These are phyloP conservation scores for Nitzschia sp. DNA, from an alignment of 108 stramenopile species.

Conservation along the genomic window DNA sequence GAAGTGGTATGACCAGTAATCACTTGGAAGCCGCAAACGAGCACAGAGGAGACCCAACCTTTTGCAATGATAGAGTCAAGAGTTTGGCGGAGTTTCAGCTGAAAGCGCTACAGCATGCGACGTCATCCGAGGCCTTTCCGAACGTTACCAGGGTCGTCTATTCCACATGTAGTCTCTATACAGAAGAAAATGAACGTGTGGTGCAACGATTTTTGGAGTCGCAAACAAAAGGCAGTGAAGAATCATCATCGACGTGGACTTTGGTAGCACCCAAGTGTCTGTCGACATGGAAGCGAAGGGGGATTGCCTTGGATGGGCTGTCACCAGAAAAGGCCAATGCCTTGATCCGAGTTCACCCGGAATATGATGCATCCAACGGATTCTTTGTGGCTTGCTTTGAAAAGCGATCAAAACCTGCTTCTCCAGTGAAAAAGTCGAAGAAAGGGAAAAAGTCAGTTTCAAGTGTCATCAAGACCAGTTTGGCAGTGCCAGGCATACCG, in stretches of 20 bases:
- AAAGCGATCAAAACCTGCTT: slow-evolving; percentile 12
- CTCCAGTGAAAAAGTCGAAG: slow-evolving; percentile 3
- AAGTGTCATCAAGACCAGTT: no score
- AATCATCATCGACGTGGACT: no score
- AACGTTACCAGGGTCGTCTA: slow-evolving; percentile 92
- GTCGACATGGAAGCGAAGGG: slow-evolving; percentile 84
- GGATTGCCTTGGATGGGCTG: slow-evolving; percentile 69
- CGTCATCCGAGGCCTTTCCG: slow-evolving; percentile 80
- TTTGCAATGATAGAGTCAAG: slow-evolving; percentile 52
- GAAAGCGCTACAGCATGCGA: slow-evolving; percentile 85
- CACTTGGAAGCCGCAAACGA: slow-evolving; percentile 24
- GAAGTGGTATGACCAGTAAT: slow-evolving; percentile 85
- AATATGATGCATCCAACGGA: slow-evolving; percentile 94
- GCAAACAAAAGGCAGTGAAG: slow-evolving; percentile 18
- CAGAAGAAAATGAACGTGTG: slow-evolving; percentile 94
- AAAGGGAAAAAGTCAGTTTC: no score
- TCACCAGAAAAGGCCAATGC: slow-evolving; percentile 64
- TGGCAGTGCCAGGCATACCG: slow-evolving; percentile 11
- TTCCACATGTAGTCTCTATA: slow-evolving; percentile 97
- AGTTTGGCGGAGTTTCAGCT: slow-evolving; percentile 91
- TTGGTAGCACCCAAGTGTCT: slow-evolving; percentile 79
- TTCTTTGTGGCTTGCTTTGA: slow-evolving; percentile 96
- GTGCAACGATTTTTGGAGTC: slow-evolving; percentile 59
- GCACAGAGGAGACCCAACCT: slow-evolving; percentile 24
- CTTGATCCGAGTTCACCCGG: slow-evolving; percentile 86